Percentiles rank a stretch among this genome's conserved stretches.
Evolutionary conservation across 305 asterid species (phyloP).

Genomic region (Striga hermonthica): DNA sequence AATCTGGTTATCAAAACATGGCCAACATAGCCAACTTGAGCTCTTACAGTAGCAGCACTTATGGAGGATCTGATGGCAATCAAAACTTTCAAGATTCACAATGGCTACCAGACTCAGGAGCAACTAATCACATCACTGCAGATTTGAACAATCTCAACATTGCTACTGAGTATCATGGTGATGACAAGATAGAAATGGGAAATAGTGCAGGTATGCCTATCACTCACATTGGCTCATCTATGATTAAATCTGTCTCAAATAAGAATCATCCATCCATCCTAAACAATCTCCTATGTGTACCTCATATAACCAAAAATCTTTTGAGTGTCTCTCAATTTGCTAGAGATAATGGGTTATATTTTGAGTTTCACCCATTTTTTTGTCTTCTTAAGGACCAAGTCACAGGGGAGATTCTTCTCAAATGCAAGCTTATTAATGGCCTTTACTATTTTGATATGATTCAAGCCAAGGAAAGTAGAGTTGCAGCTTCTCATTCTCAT

Average conservation of each 20-base stretch:
- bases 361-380: no score
- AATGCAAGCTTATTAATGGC: no score
- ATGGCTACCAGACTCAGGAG: not conserved
- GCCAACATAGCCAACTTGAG: not conserved
- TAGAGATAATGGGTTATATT: no score
- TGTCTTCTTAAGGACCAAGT: no score
- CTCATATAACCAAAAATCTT: not conserved
- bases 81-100: not conserved
- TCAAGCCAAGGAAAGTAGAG: no score
- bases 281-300: not conserved
- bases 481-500: no score
- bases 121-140: no score
- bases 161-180: not conserved
- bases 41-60: not conserved
- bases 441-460: no score
- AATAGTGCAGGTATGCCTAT: not conserved
- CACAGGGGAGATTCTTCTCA: no score
- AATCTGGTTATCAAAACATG: not conserved
- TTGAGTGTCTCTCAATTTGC: no score
- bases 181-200: not conserved
- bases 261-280: not conserved
- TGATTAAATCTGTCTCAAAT: no score
- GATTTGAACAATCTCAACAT: no score
- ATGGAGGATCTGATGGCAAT: not conserved
- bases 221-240: not conserved